Evolutionary conservation across 2,329 filamentous ascomycete species (phyloP).

Genomic region (Trichoderma atroviride): DNA sequence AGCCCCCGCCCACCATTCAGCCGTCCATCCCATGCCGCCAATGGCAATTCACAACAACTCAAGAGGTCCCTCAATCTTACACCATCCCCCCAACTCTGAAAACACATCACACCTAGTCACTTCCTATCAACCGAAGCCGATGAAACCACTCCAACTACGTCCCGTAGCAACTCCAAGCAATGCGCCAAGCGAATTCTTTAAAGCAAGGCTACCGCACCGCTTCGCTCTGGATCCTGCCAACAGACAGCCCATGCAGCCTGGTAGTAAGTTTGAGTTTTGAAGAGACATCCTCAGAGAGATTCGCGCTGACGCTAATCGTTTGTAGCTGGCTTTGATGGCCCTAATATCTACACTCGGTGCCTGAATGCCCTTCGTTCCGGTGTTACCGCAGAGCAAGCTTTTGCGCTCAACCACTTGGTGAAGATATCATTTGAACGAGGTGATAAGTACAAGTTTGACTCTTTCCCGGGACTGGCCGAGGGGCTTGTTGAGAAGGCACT

Average conservation of each 20-base stretch:
- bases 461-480: constrained; percentile 85
- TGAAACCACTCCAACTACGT: constrained; percentile 66
- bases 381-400: constrained; percentile 82
- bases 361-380: constrained; percentile 80
- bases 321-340: constrained; percentile 66
- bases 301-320: not conserved
- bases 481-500: constrained; percentile 83
- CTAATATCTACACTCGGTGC: constrained; percentile 89
- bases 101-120: constrained; percentile 63
- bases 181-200: constrained; percentile 66
- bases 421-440: constrained; percentile 94
- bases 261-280: constrained; percentile 63
- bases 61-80: constrained; percentile 50
- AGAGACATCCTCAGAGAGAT: not conserved
- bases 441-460: constrained; percentile 94
- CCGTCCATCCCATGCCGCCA: constrained; percentile 38
- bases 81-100: constrained; percentile 59
- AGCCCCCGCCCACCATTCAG: constrained; percentile 37
- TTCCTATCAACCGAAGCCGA: constrained; percentile 68
- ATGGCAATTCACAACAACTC: constrained; percentile 39
- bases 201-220: constrained; percentile 48
- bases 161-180: constrained; percentile 76
- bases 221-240: constrained; percentile 35
- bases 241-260: constrained; percentile 58
- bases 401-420: constrained; percentile 88